Evolutionary conservation across 2,329 filamentous ascomycete genomes (phyloP).

Genomic region (Eutypa lata): DNA sequence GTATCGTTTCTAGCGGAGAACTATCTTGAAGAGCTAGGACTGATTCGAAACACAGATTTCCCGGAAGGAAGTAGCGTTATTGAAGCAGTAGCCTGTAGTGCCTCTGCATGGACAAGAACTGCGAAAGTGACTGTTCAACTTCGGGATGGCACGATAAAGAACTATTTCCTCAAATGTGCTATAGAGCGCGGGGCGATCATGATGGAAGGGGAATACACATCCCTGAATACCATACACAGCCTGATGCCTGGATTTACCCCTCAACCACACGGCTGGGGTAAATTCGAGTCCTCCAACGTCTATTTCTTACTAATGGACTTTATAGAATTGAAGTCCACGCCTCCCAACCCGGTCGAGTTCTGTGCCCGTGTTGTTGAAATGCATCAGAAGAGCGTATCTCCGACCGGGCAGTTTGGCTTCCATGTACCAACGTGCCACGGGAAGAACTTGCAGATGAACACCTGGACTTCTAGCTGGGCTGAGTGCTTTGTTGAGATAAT

Average conservation of each 20-base stretch:
- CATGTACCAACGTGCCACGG: conserved; percentile 28
- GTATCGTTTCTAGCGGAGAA: no score
- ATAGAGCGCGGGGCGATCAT: conserved; percentile 4
- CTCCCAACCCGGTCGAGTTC: background rate
- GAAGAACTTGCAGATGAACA: conserved; percentile 21
- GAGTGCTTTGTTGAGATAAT: conserved; percentile 30
- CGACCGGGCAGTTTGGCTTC: conserved; percentile 27
- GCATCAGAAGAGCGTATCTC: background rate
- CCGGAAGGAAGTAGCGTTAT: conserved; percentile 18
- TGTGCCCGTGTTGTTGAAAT: background rate
- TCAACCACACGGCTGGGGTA: background rate
- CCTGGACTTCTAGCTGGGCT: conserved; percentile 35
- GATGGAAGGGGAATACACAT: conserved; percentile 25
- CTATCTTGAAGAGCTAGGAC: no score
- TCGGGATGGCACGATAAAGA: conserved; percentile 10
- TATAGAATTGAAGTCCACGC: background rate
- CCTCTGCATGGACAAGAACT: conserved; percentile 23
- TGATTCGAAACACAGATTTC: background rate
- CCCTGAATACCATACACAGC: conserved; percentile 16
- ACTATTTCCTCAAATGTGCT: conserved; percentile 21
- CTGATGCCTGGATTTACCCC: no score
- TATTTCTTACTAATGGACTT: background rate
- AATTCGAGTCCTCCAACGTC: background rate
- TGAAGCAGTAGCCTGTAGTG: conserved; percentile 18
- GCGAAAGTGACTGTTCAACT: conserved; percentile 17